Evolutionary conservation across 1,284 basidiomycete species (phyloP), one percentile per base, ranked within the genome.

Genomic region (Agroathelia rolfsii): DNA sequence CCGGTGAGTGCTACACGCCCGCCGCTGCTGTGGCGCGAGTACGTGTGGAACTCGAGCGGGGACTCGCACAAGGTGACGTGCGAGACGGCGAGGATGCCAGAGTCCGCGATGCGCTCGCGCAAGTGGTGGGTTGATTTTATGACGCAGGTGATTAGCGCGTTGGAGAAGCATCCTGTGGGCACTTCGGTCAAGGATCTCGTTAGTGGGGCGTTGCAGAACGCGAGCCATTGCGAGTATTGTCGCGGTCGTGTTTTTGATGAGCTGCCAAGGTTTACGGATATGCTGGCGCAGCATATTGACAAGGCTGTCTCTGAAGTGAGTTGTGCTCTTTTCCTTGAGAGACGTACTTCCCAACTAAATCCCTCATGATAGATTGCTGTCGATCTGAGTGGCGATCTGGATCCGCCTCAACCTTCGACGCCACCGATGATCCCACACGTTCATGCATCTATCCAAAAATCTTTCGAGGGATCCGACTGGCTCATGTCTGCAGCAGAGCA

Each of bases 41-140:
- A 46, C 31, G 39, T 39, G 30, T 54, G 51, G 50, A 52, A 47
- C 48, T 51, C 48, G 21, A 39, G 34, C 20, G 47, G 44, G 13
- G 49, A 51, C 24, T 31, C 19, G 16, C 4, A 42, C 43, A 13
- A 48, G 44, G 25, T 41, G 37, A n/a, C n/a, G n/a, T n/a, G n/a
- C n/a, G n/a, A 9, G 49, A 50, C 11, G 6, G 29, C 5, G 43
- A 18, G 7, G 48, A 14, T 54, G 48, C 41, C 4, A 50, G 35
- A 40, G 30, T 41, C 52, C 20, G 40, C 46, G 4, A 28, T 36
- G 5, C 54, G 54, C 21, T 48, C 50, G 10, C 41, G 52, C 30
- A 46, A 45, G 21, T 54, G 50, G 52, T 54, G 41, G 50, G 52
- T 34, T 11, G 51, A 51, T 25, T 52, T 49, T 34, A 48, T 52